Evolutionary conservation across 2,329 filamentous ascomycete species (phyloP).

Genomic region (Pseudocercospora musae): DNA sequence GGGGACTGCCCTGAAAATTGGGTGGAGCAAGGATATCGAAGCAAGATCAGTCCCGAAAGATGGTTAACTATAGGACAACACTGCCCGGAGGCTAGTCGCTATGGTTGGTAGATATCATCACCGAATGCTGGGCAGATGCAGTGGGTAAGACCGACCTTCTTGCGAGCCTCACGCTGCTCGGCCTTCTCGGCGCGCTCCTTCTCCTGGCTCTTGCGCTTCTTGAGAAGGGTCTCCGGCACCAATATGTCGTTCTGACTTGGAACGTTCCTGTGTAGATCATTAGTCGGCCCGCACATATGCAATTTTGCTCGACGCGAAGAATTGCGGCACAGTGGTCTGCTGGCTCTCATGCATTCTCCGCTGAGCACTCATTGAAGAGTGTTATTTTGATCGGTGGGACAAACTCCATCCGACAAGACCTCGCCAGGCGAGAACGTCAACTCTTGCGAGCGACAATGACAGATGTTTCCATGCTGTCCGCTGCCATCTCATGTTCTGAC

Average conservation of each 20-base stretch:
- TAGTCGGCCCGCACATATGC: slow-evolving; percentile 67
- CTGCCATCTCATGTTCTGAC: slow-evolving; percentile 35
- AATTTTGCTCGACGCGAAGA: slow-evolving; percentile 74
- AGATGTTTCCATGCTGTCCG: slow-evolving; percentile 14
- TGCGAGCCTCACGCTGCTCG: slow-evolving; percentile 56
- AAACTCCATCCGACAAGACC: slow-evolving; percentile 30
- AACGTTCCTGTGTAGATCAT: slow-evolving; percentile 67
- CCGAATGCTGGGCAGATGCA: slow-evolving; percentile 36
- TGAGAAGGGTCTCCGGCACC: slow-evolving; percentile 98
- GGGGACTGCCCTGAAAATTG: slow-evolving; percentile 7
- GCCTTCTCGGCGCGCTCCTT: slow-evolving; percentile 90
- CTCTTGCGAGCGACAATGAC: slow-evolving; percentile 25
- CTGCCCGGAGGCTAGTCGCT: slow-evolving; percentile 88
- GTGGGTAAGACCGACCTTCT: slow-evolving; percentile 67
- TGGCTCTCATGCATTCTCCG: slow-evolving; percentile 51
- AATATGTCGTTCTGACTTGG: slow-evolving; percentile 93
- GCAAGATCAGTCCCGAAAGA: slow-evolving; percentile 94
- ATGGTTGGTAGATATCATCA: slow-evolving; percentile 84
- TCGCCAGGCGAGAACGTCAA: slow-evolving; percentile 31
- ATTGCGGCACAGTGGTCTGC: slow-evolving; percentile 88
- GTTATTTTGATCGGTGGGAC: slow-evolving; percentile 73
- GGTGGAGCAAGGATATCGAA: slow-evolving; percentile 40
- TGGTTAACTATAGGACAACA: slow-evolving; percentile 98
- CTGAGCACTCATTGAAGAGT: slow-evolving; percentile 26
- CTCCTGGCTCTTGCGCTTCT: slow-evolving; percentile 99